phyloP scores from a whole-genome alignment of 75 land plant genomes.

The Ceratopteris richardii region DNA sequence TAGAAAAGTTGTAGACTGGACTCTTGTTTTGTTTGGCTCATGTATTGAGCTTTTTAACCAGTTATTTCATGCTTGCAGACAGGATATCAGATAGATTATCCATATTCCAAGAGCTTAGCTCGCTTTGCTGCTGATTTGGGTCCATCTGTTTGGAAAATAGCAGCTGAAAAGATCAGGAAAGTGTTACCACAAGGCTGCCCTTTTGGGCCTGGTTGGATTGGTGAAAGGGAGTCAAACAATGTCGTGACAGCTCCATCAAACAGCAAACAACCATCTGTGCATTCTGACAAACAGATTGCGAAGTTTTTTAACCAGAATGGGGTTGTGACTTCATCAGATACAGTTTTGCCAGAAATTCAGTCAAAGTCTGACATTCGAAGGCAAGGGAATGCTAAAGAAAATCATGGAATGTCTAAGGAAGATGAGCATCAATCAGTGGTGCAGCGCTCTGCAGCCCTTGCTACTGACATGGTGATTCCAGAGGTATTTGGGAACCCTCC shows the following conservation, averaged over 20 bases:
- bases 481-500: no score
- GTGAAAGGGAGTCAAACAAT: slow-evolving; percentile 22
- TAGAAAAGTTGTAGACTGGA: no score
- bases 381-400: no score
- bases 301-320: not conserved
- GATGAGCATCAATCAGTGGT: no score
- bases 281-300: not conserved
- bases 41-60: no score
- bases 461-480: no score
- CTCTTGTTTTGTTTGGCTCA: no score
- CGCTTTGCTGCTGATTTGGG: slow-evolving; percentile 40
- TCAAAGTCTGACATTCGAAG: no score
- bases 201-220: slow-evolving; percentile 70
- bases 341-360: no score
- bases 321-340: no score
- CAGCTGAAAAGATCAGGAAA: slow-evolving; percentile 35
- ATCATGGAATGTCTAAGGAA: no score
- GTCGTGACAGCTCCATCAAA: not conserved
- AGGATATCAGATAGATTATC: slow-evolving; percentile 29
- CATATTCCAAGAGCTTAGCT: slow-evolving; percentile 57
- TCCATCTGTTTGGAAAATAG: slow-evolving; percentile 43
- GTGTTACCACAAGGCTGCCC: slow-evolving; percentile 33
- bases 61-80: slow-evolving; percentile 29
- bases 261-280: not conserved
- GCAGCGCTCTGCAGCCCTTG: no score